A percentile compares a stretch with the other conserved stretches of the same genome.
Evolutionary conservation across 1,139 yeast genomes (phyloP).

Genomic region (Arxiozyma bovina): DNA sequence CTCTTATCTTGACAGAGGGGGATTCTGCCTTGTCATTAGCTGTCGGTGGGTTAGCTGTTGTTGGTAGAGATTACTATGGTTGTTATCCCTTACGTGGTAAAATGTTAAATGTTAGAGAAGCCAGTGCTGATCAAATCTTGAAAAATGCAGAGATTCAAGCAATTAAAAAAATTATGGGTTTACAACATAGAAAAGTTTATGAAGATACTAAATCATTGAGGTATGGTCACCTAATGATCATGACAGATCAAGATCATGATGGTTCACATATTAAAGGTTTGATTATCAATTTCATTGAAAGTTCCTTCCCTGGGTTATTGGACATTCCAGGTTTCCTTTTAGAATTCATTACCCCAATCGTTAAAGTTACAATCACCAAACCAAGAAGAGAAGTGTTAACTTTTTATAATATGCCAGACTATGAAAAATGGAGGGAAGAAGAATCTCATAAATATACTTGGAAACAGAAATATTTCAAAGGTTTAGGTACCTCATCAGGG

Average conservation of each 20-base stretch:
- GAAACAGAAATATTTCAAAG: constrained; percentile 94
- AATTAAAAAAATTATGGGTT: constrained; percentile 87
- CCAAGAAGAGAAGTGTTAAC: constrained; percentile 59
- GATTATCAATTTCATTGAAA: constrained; percentile 84
- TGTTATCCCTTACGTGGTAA: constrained; percentile 95
- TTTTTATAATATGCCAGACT: constrained; percentile 93
- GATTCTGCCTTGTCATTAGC: constrained; percentile 93
- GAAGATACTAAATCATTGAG: constrained; percentile 67
- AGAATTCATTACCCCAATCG: constrained; percentile 95
- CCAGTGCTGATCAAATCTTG: constrained; percentile 84
- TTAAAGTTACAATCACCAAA: constrained; percentile 70
- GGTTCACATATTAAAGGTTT: constrained; percentile 98
- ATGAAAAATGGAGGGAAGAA: constrained; percentile 83
- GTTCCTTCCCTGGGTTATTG: constrained; percentile 88
- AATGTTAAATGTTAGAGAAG: constrained; percentile 90
- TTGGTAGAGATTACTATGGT: constrained; percentile 92
- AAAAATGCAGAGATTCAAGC: constrained; percentile 94
- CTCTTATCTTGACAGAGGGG: constrained; percentile 91
- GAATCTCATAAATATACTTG: constrained; percentile 73
- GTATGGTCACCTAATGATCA: constrained; percentile 95
- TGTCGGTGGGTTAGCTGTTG: constrained; percentile 88
- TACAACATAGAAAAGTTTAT: constrained; percentile 85
- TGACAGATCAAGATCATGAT: constrained; percentile 99
- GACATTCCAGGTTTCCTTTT: constrained; percentile 86
- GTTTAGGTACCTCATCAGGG: constrained; percentile 87